phyloP scores from a whole-genome alignment of 176 grass and related monocot genomes.

The Zea mays region DNA sequence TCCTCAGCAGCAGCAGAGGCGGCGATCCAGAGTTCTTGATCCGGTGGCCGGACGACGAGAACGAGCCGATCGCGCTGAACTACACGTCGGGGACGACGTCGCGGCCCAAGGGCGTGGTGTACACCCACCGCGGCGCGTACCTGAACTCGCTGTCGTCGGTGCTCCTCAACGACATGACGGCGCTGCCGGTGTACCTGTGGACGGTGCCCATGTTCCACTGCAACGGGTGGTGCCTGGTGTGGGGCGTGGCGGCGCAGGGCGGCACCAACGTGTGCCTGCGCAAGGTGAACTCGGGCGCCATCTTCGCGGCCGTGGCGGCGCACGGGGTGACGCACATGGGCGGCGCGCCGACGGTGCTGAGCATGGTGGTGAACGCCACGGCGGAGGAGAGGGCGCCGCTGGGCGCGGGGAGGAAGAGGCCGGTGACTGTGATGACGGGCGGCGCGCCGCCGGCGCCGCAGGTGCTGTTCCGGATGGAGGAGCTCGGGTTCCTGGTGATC shows the following conservation, averaged over 20 bases:
- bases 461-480: constrained; percentile 70
- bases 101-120: constrained; percentile 78
- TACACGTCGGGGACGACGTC: constrained; percentile 90
- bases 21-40: constrained; percentile 26
- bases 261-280: constrained; percentile 64
- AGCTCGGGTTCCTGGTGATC: constrained; percentile 59
- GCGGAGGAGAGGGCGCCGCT: constrained; percentile 32
- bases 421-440: constrained; percentile 55
- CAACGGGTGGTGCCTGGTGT: constrained; percentile 77
- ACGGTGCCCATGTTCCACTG: constrained; percentile 92
- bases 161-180: constrained; percentile 48
- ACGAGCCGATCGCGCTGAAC: constrained; percentile 70
- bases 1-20: constrained; percentile 12
- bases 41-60: constrained; percentile 67
- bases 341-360: constrained; percentile 66
- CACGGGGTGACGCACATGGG: constrained; percentile 73
- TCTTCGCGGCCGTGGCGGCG: constrained; percentile 49
- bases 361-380: constrained; percentile 68
- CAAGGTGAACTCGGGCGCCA: constrained; percentile 45
- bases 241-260: constrained; percentile 80
- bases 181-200: constrained; percentile 73
- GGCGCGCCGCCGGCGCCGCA: constrained; percentile 62
- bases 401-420: neutral
- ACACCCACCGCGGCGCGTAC: constrained; percentile 72
- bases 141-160: constrained; percentile 56